Evolutionary conservation across 2,329 filamentous ascomycete genomes (phyloP), one percentile per base, ranked within the genome.

Genomic region (Colletotrichum chrysophilum): DNA sequence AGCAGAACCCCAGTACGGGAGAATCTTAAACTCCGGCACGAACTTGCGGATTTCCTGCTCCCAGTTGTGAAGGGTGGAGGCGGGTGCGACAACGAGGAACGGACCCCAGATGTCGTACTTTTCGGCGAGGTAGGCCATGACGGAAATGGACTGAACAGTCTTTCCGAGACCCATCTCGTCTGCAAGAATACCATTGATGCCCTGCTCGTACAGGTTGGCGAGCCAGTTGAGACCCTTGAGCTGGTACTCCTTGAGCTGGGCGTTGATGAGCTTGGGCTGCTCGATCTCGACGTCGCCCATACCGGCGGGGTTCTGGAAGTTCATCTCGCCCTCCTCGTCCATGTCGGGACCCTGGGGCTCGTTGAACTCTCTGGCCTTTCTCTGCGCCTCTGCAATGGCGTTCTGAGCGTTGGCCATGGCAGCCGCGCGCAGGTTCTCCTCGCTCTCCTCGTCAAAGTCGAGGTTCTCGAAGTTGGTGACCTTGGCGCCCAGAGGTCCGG

Each of bases 81-180:
- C 96, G 0, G 97, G 97, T 0, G 97, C 97, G 77, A 99, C 97
- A 78, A 99, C 97, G 65, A 99, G 86, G 88, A 98, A 98, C 0
- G 97, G 97, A 9, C 97, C 97, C 97, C 96, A 98, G 79, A 98
- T 98, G 82, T 98, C 96, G 88, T 99, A 96, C 80, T 96, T 94
- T 87, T 99, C 96, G 3, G 97, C 97, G 36, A 99, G 93, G 82
- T 99, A 98, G 3, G 96, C 96, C 97, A 99, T 98, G 83, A 99
- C 96, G 1, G 97, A 98, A 77, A 99, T 99, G 26, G 96, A 98
- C 87, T 99, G 97, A 7, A 99, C 95, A 24, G 97, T 99, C 87
- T 99, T 99, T 84, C 97, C 97, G 28, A 99, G 94, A 92, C 97
- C 97, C 97, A 99, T 99, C 87, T 99, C 97, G 84, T 99, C 97